Conservation (phyloP, 768 basidiomycete genomes). For the Suillus plorans region DNA sequence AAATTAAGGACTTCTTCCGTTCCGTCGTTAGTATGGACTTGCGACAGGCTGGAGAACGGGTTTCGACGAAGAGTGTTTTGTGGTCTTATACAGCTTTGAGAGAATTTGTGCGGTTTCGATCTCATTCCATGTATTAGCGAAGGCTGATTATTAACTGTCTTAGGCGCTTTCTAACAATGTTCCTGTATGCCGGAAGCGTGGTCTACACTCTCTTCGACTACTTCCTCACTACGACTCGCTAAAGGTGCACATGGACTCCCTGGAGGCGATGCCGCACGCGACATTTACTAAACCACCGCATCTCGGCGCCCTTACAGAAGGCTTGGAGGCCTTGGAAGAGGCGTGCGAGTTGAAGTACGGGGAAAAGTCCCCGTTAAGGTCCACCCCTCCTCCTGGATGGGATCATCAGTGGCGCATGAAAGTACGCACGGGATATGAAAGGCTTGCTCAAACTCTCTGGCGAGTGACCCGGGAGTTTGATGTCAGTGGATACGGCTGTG, state of each 20-base stretch:
- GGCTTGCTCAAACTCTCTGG: constrained; percentile 65
- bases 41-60: constrained; percentile 73
- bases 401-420: constrained; percentile 58
- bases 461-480: constrained; percentile 70
- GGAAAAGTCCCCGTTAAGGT: constrained; percentile 33
- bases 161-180: constrained; percentile 74
- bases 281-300: constrained; percentile 67
- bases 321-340: constrained; percentile 62
- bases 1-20: constrained; percentile 74
- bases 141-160: not conserved
- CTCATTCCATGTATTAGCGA: not conserved
- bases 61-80: constrained; percentile 76
- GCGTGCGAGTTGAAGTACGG: constrained; percentile 59
- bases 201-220: constrained; percentile 65
- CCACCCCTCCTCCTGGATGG: constrained; percentile 42
- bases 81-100: constrained; percentile 79
- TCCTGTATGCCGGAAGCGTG: constrained; percentile 59
- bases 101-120: constrained; percentile 58
- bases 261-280: constrained; percentile 57
- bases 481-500: constrained; percentile 67
- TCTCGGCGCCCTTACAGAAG: constrained; percentile 56
- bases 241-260: constrained; percentile 57
- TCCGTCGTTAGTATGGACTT: constrained; percentile 73
- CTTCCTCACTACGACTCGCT: constrained; percentile 61
- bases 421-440: constrained; percentile 64